Percentiles rank a stretch among this genome's conserved stretches.
Conservation (phyloP, 148 eudicot genomes). For the Heliamphora exappendiculata region DNA sequence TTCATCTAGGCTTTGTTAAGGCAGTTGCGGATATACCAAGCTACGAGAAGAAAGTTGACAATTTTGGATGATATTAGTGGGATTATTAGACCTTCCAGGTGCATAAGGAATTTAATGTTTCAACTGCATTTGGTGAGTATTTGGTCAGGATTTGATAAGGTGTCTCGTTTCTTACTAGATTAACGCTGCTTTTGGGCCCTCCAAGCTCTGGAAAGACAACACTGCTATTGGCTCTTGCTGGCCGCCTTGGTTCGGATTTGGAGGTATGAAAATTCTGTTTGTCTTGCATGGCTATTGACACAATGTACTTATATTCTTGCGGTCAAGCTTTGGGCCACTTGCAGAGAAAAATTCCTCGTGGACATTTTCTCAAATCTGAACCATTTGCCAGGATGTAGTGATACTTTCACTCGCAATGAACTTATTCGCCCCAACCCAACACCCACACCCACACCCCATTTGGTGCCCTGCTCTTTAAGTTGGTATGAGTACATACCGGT, state of each 20-base stretch:
- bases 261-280: constrained; percentile 43
- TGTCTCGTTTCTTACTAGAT: constrained; percentile 29
- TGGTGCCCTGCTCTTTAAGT: too few species aligned
- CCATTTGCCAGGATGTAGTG: neutral
- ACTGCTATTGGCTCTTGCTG: constrained; percentile 80
- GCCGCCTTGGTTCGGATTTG: constrained; percentile 72
- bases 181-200: constrained; percentile 93
- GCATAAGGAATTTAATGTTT: neutral
- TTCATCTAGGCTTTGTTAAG: constrained; percentile 68
- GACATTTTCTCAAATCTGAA: neutral
- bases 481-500: too few species aligned
- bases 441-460: too few species aligned
- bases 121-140: neutral
- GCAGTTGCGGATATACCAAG: constrained; percentile 51
- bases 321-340: neutral
- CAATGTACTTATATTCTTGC: neutral
- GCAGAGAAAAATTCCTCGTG: neutral
- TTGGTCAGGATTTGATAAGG: constrained; percentile 6
- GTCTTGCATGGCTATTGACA: constrained; percentile 5
- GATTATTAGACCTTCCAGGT: constrained; percentile 91
- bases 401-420: too few species aligned
- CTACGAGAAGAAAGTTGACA: constrained; percentile 57
- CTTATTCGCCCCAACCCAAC: too few species aligned
- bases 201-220: constrained; percentile 97
- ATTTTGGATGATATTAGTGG: constrained; percentile 85